A percentile compares a stretch with the other conserved stretches of the same genome.
These are phyloP conservation scores for Ceratobasidium sp. DNA, from an alignment of 1,284 basidiomycete genomes.

Conservation along the genomic window DNA sequence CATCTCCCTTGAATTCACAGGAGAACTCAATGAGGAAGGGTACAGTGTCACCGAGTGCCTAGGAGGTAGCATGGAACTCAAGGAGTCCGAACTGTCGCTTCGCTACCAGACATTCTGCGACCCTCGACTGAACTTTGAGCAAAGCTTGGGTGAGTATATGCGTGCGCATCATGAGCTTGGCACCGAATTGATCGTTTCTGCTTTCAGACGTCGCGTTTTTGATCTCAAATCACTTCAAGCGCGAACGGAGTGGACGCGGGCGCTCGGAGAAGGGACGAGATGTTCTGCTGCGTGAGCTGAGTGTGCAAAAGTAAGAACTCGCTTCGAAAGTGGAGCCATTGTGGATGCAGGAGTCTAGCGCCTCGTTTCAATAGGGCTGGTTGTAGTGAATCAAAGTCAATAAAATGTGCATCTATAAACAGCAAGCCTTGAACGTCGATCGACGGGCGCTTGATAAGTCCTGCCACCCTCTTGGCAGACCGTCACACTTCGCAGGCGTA, in stretches of 20 bases:
- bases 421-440: not conserved
- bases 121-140: constrained; percentile 83
- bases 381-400: not conserved
- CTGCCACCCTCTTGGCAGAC: constrained; percentile 4
- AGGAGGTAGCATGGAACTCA: constrained; percentile 81
- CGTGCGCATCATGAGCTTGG: not conserved
- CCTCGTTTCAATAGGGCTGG: constrained; percentile 3
- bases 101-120: constrained; percentile 87
- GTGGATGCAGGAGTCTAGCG: not conserved
- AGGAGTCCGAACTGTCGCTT: constrained; percentile 75
- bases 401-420: constrained; percentile 9
- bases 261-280: constrained; percentile 37
- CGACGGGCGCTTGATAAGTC: constrained; percentile 20
- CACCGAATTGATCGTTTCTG: constrained; percentile 28
- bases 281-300: constrained; percentile 31
- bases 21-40: constrained; percentile 92
- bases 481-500: not conserved
- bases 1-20: constrained; percentile 97
- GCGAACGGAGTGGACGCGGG: constrained; percentile 58
- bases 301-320: constrained; percentile 19
- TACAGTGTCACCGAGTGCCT: constrained; percentile 90
- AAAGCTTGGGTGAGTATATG: constrained; percentile 71
- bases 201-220: constrained; percentile 77
- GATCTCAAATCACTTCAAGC: constrained; percentile 80
- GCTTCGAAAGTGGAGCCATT: not conserved